Evolutionary conservation across 2,329 filamentous ascomycete genomes (phyloP).

Genomic region (Albifimbria verrucaria): DNA sequence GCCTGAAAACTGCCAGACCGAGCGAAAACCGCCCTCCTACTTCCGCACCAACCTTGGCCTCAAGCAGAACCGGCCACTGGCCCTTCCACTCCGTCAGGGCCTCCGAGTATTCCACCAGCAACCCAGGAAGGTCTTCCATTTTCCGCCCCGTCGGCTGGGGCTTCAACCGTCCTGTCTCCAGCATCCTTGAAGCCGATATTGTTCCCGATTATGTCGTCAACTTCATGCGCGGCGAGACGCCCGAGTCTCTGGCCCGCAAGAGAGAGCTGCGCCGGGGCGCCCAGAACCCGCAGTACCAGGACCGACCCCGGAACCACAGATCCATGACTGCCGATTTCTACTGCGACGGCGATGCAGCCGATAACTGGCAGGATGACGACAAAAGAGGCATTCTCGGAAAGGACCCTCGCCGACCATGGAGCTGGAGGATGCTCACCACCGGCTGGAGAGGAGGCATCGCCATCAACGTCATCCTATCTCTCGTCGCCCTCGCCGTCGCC

Average conservation of each 20-base stretch:
- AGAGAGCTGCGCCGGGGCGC: constrained; percentile 32
- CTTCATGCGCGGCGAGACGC: constrained; percentile 53
- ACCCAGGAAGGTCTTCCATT: constrained; percentile 16
- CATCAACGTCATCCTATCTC: constrained; percentile 38
- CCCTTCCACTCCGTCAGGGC: constrained; percentile 22
- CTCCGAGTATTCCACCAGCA: constrained; percentile 16
- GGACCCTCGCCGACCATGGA: constrained; percentile 6
- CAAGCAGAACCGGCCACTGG: constrained; percentile 8
- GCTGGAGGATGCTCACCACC: constrained; percentile 22
- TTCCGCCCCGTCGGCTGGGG: constrained; percentile 21
- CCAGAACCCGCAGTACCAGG: constrained; percentile 22
- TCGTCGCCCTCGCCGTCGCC: constrained; percentile 33
- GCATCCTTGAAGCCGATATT: constrained; percentile 38
- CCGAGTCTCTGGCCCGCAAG: constrained; percentile 46
- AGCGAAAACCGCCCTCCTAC: not conserved
- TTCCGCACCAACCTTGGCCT: not conserved
- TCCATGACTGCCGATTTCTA: constrained; percentile 12
- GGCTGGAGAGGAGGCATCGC: constrained; percentile 48
- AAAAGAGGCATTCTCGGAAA: not conserved
- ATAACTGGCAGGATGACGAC: not conserved
- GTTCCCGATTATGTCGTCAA: constrained; percentile 55
- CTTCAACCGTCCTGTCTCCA: constrained; percentile 25
- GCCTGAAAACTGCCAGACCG: not conserved
- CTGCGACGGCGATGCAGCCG: not conserved
- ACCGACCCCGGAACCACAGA: constrained; percentile 6